These are phyloP conservation scores for Hericium rajendrae DNA, from an alignment of 768 basidiomycete species.

Conservation along the genomic window DNA sequence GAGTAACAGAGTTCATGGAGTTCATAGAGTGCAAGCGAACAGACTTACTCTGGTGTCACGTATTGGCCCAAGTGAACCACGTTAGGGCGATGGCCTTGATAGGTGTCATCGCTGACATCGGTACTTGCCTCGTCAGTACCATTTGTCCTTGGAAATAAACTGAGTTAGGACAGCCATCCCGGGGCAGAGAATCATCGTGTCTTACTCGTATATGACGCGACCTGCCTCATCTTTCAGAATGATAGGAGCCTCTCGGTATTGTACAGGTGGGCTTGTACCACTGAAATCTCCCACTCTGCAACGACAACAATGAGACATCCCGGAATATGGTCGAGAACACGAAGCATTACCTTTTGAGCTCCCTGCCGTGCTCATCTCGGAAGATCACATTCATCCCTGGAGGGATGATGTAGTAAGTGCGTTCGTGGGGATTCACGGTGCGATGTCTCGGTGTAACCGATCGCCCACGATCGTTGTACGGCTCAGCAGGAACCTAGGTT, in stretches of 20 bases:
- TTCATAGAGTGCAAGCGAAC: neutral
- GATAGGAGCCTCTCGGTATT: constrained; percentile 12
- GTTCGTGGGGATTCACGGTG: neutral
- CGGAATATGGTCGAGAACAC: neutral
- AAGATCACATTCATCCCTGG: constrained; percentile 16
- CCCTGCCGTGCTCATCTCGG: constrained; percentile 11
- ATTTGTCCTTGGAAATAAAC: neutral
- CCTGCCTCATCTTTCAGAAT: constrained; percentile 11
- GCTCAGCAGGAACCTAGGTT: neutral
- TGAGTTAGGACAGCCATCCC: neutral
- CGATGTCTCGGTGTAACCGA: neutral
- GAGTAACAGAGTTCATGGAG: neutral
- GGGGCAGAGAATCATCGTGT: neutral
- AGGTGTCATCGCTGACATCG: constrained; percentile 6
- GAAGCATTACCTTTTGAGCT: constrained; percentile 9
- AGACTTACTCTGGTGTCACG: constrained; percentile 3
- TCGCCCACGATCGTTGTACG: neutral
- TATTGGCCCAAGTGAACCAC: constrained; percentile 13
- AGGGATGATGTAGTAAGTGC: constrained; percentile 14
- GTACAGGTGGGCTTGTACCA: neutral
- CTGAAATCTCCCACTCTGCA: constrained; percentile 13
- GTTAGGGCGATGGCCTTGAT: constrained; percentile 7
- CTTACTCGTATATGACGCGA: constrained; percentile 10
- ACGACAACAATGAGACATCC: neutral
- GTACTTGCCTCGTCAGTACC: constrained; percentile 6